Base-by-base conservation (phyloP, 2,329 filamentous ascomycete genomes). In the Coniochaeta ligniaria region DNA sequence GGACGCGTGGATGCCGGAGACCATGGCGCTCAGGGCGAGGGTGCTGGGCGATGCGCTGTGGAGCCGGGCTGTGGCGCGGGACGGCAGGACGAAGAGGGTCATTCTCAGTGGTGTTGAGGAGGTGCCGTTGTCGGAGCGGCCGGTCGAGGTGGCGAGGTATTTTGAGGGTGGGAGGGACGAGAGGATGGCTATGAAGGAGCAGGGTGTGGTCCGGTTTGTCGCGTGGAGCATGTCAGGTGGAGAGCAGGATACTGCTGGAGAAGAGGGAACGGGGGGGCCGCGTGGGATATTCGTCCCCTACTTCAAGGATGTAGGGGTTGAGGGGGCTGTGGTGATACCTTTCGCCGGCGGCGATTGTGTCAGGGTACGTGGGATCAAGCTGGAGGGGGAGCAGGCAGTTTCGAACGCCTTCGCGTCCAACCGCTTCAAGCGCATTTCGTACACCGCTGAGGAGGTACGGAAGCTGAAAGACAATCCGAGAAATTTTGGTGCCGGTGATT, bases 21-120 rank as follows among this genome's bases (percentile, higher is more conserved):
- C 84, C 1, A 80, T 93, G 17, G 69, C 75, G 6, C 77, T 81
- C 6, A 79, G 83, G 6, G 76, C 83, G 58, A 79, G 81, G 9
- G 86, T 88, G 0, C 75, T 94, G 16, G 87, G 86, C 0, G 54
- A 57, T 26, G 76, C 84, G 5, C 71, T 91, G 6, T 96, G 91
- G 90, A 88, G 77, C 59, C 67, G 66, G 52, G 68, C 72, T 1
- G 56, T 60, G 12, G 63, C 66, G 24, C 28, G 36, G 2, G n/a
- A 54, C 3, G 66, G 64, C 4, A 50, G 7, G 31, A 57, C 59
- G 9, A 74, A 71, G 64, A 72, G 78, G 24, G 64, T 79, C 11
- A 75, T 82, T 45, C 63, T 83, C 6, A 69, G 73, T 26, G 70
- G 74, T 14, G 64, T 72, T 0, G 69, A 70, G 59, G 63, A 64